Percentiles rank a stretch among this genome's conserved stretches.
Evolutionary conservation across 768 basidiomycete species (phyloP).

Genomic region (Mycena galericulata): DNA sequence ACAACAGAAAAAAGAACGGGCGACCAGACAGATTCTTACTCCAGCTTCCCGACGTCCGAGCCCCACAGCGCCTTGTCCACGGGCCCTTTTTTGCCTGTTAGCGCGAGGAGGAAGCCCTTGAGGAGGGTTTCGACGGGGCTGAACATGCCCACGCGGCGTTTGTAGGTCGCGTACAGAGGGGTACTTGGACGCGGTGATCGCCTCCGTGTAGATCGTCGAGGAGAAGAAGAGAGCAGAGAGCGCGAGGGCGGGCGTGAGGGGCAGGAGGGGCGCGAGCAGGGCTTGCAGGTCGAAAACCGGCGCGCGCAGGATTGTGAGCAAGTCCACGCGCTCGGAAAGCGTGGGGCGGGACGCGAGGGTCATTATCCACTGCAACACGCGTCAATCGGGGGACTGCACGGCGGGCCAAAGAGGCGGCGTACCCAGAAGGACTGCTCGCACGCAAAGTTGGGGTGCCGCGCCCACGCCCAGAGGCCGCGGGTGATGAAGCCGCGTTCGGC

Average conservation of each 20-base stretch:
- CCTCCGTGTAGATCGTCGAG: constrained; percentile 86
- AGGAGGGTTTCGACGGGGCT: constrained; percentile 52
- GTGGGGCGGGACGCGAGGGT: constrained; percentile 74
- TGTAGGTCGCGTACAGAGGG: constrained; percentile 80
- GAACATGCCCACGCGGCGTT: constrained; percentile 87
- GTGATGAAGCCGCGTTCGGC: constrained; percentile 87
- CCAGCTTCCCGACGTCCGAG: constrained; percentile 32
- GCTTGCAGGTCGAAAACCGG: constrained; percentile 17
- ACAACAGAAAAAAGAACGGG: no score
- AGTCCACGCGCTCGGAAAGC: constrained; percentile 43
- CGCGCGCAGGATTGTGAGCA: constrained; percentile 30
- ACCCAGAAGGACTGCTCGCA: constrained; percentile 94
- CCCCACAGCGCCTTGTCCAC: constrained; percentile 44
- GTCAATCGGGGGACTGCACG: constrained; percentile 9
- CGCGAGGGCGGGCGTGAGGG: constrained; percentile 65
- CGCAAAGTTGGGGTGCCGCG: constrained; percentile 92
- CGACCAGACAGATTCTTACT: constrained; percentile 6
- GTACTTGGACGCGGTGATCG: constrained; percentile 82
- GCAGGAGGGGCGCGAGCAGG: constrained; percentile 13
- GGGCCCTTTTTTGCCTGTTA: constrained; percentile 37
- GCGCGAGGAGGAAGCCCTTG: constrained; percentile 39
- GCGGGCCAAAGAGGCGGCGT: constrained; percentile 38
- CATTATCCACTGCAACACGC: constrained; percentile 66
- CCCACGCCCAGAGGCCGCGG: constrained; percentile 87
- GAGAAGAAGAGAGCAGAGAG: constrained; percentile 80